These are phyloP conservation scores for Aureobasidium namibiae DNA, from an alignment of 2,329 filamentous ascomycete species.

Conservation along the genomic window DNA sequence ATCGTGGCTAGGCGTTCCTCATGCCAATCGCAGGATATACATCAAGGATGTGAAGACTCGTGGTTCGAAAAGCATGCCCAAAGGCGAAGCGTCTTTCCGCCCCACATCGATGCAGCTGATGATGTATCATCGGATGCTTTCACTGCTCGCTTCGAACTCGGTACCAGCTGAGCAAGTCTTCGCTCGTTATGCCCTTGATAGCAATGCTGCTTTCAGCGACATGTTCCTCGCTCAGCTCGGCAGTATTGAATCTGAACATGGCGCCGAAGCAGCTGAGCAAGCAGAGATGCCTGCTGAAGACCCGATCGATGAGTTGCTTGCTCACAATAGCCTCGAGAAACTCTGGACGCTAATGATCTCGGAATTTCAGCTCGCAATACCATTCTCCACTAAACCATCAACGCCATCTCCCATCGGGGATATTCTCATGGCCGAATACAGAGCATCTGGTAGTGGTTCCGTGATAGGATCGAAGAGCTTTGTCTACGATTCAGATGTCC, in stretches of 20 bases:
- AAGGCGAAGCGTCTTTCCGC: constrained; percentile 55
- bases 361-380: constrained; percentile 42
- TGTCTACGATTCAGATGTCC: constrained; percentile 53
- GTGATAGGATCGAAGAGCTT: constrained; percentile 54
- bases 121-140: constrained; percentile 80
- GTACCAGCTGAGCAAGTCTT: constrained; percentile 64
- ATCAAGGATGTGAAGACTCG: constrained; percentile 87
- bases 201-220: constrained; percentile 63
- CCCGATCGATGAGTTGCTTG: constrained; percentile 43
- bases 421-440: constrained; percentile 51
- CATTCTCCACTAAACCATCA: constrained; percentile 41
- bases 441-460: constrained; percentile 37
- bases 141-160: constrained; percentile 60
- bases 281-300: constrained; percentile 23
- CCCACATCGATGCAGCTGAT: constrained; percentile 82
- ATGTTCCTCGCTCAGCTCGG: constrained; percentile 69
- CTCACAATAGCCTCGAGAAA: constrained; percentile 50
- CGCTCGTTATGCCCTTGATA: constrained; percentile 60
- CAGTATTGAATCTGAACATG: constrained; percentile 50
- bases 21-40: constrained; percentile 47
- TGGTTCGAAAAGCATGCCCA: constrained; percentile 53
- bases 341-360: constrained; percentile 58
- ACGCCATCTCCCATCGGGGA: constrained; percentile 42
- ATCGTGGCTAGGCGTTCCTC: constrained; percentile 11
- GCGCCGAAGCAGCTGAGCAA: constrained; percentile 32